Percentiles rank a stretch among this genome's conserved stretches.
These are phyloP conservation scores for Geranomyces variabilis DNA, from an alignment of 192 early-diverging fungal species.

Conservation along the genomic window DNA sequence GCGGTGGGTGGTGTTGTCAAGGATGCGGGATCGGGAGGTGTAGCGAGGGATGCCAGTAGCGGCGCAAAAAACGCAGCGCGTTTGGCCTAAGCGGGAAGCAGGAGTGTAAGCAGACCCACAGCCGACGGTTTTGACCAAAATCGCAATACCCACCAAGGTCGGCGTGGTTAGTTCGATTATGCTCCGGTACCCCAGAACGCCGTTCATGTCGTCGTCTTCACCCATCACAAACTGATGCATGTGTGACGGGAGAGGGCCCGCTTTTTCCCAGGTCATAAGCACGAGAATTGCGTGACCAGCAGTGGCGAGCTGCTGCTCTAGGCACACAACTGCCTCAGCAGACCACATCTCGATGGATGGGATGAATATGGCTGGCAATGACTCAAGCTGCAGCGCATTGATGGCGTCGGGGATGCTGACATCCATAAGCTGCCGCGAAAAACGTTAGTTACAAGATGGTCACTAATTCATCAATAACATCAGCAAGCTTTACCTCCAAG, in stretches of 20 bases:
- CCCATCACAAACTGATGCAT: conserved; percentile 14
- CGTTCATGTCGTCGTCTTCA: conserved; percentile 10
- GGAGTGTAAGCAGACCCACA: no score
- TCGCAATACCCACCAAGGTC: conserved; percentile 32
- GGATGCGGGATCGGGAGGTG: conserved; percentile 29
- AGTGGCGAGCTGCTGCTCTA: conserved; percentile 1
- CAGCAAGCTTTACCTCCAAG: conserved; percentile 35
- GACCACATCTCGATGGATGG: conserved; percentile 19
- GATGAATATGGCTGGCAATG: neutral
- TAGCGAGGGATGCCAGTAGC: conserved; percentile 40
- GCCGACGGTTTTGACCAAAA: no score
- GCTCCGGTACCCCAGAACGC: conserved; percentile 22
- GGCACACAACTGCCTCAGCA: neutral
- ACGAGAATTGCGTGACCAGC: conserved; percentile 41
- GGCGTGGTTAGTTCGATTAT: neutral
- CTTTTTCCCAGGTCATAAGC: conserved; percentile 22
- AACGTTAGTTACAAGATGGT: no score
- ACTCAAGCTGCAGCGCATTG: neutral
- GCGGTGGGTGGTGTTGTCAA: conserved; percentile 21
- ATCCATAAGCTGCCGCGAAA: conserved; percentile 5
- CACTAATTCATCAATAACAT: no score
- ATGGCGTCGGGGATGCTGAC: neutral
- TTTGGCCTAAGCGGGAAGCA: conserved; percentile 20
- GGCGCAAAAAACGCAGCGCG: conserved; percentile 38
- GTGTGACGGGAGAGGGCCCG: neutral